Conservation (phyloP, 2,329 filamentous ascomycete species). For the Monosporascus sp. region DNA sequence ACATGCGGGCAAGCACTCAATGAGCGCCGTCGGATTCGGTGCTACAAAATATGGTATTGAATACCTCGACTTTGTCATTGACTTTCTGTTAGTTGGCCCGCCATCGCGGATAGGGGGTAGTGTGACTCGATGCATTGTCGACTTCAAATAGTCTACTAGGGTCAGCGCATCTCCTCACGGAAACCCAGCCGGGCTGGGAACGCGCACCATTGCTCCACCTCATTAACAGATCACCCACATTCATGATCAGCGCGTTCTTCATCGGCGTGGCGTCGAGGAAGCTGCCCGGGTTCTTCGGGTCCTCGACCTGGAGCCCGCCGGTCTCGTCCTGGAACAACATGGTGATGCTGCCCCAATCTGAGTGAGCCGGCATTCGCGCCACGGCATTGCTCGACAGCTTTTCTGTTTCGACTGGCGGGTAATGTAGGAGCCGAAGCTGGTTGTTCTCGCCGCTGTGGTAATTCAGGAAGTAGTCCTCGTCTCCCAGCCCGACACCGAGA, state of each 20-base stretch:
- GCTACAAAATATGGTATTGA: slow-evolving; percentile 57
- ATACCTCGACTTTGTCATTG: slow-evolving; percentile 46
- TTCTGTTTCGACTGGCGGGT: slow-evolving; percentile 41
- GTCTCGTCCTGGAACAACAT: slow-evolving; percentile 41
- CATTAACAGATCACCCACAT: slow-evolving; percentile 35
- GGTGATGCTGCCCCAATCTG: slow-evolving; percentile 36
- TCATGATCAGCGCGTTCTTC: slow-evolving; percentile 30
- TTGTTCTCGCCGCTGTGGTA: slow-evolving; percentile 53
- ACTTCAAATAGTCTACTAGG: slow-evolving; percentile 40
- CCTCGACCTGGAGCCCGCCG: slow-evolving; percentile 42
- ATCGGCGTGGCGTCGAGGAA: slow-evolving; percentile 34
- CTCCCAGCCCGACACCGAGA: slow-evolving; percentile 39
- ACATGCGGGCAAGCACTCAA: slow-evolving; percentile 48
- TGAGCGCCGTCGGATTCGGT: slow-evolving; percentile 42
- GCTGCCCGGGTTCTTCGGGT: slow-evolving; percentile 25
- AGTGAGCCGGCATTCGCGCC: slow-evolving; percentile 34
- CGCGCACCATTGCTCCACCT: slow-evolving; percentile 35
- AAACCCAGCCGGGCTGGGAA: neutral
- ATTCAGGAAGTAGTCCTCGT: slow-evolving; percentile 38
- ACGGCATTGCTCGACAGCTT: slow-evolving; percentile 36
- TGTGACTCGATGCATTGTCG: slow-evolving; percentile 48
- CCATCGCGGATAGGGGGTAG: slow-evolving; percentile 36
- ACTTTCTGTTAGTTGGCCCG: slow-evolving; percentile 27
- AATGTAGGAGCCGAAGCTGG: slow-evolving; percentile 57
- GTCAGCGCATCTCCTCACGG: neutral